phyloP scores from a whole-genome alignment of 177 flowering plant species.

The Telopea speciosissima region DNA sequence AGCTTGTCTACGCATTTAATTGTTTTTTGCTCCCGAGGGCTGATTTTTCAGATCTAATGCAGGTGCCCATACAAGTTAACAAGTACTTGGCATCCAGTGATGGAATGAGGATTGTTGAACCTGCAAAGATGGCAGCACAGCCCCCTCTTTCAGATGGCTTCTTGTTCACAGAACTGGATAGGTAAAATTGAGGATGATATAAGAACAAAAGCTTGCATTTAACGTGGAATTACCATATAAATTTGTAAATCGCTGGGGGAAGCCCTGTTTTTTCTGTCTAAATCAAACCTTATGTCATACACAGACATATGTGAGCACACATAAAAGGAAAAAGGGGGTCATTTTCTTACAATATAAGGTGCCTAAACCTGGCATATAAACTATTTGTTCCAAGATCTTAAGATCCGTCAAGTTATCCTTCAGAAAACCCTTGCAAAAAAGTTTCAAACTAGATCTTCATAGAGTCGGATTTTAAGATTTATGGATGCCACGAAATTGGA shows the following conservation, averaged over 20 bases:
- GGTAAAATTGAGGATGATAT: constrained; percentile 29
- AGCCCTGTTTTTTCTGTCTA: too few species aligned
- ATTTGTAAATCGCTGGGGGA: too few species aligned
- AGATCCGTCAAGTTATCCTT: background rate
- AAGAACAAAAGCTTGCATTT: background rate
- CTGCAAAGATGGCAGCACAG: constrained; percentile 43
- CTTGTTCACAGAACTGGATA: constrained; percentile 68
- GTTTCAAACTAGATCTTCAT: background rate
- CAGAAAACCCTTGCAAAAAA: too few species aligned
- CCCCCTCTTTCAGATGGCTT: constrained; percentile 70
- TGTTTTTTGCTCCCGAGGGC: background rate
- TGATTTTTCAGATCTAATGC: constrained; percentile 8
- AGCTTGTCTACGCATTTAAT: background rate
- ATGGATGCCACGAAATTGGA: background rate
- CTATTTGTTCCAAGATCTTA: background rate
- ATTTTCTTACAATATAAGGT: too few species aligned
- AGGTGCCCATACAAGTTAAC: constrained; percentile 98
- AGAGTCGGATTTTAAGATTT: background rate
- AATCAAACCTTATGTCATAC: too few species aligned
- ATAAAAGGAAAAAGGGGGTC: too few species aligned
- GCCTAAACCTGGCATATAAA: too few species aligned
- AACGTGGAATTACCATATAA: background rate
- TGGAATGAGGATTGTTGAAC: constrained; percentile 84
- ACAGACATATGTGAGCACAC: too few species aligned
- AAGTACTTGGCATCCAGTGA: constrained; percentile 83